phyloP scores from a whole-genome alignment of 73 alveolate species.

The Symbiodinium pilosum region DNA sequence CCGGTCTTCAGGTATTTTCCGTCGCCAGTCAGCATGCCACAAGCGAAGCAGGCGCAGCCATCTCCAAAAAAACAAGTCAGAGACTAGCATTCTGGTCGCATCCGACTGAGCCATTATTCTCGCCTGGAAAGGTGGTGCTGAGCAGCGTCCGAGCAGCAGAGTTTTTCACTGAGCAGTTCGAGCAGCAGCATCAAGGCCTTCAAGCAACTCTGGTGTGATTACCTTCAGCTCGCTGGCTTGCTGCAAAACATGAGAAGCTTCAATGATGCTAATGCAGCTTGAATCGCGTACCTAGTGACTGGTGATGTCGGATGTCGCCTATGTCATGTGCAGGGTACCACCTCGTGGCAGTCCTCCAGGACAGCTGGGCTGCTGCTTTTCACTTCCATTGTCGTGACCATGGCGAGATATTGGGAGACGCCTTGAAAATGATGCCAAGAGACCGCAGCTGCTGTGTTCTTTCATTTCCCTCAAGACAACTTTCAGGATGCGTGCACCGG shows the following conservation, averaged over 20 bases:
- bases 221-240: no score
- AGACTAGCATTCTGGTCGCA: neutral
- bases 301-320: no score
- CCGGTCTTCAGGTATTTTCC: neutral
- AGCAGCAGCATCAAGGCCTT: neutral
- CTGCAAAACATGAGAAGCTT: no score
- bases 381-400: no score
- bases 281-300: no score
- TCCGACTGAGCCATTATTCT: no score
- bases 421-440: no score
- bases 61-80: no score
- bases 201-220: neutral
- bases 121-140: neutral
- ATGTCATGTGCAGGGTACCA: neutral
- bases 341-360: neutral
- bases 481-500: neutral
- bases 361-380: neutral
- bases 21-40: neutral
- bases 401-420: no score
- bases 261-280: no score
- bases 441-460: no score
- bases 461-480: no score
- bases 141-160: neutral
- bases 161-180: conserved; percentile 2
- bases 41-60: neutral